Evolutionary conservation across 2,329 filamentous ascomycete species (phyloP).

Genomic region (Dactylella cylindrospora): DNA sequence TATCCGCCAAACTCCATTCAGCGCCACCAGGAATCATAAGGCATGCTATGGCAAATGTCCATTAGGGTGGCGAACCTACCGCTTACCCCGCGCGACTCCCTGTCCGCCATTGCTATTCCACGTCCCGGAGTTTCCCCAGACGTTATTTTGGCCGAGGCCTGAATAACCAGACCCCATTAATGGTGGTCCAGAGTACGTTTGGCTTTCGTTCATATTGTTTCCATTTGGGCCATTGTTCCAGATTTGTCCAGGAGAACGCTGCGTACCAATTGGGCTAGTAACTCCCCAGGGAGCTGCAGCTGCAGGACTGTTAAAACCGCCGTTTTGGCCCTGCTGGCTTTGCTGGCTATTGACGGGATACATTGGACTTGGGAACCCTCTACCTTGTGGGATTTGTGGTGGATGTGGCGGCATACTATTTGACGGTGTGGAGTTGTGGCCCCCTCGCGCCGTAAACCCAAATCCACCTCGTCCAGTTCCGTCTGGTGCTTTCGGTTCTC

Average conservation of each 20-base stretch:
- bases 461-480: slow-evolving; percentile 36
- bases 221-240: slow-evolving; percentile 29
- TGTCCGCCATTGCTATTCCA: slow-evolving; percentile 21
- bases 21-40: slow-evolving; percentile 31
- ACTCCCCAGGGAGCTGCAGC: slow-evolving; percentile 39
- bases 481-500: slow-evolving; percentile 36
- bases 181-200: slow-evolving; percentile 10
- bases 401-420: slow-evolving; percentile 14
- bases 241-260: slow-evolving; percentile 29
- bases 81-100: slow-evolving; percentile 28
- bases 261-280: slow-evolving; percentile 22
- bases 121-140: slow-evolving; percentile 30
- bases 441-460: slow-evolving; percentile 27
- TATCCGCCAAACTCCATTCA: no score
- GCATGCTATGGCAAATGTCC: slow-evolving; percentile 12
- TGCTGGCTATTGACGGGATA: slow-evolving; percentile 22
- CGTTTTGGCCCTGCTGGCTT: slow-evolving; percentile 17
- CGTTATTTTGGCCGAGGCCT: slow-evolving; percentile 36
- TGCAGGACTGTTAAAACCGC: slow-evolving; percentile 39
- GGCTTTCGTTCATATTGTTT: slow-evolving; percentile 17
- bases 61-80: slow-evolving; percentile 8
- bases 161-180: slow-evolving; percentile 21
- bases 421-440: not conserved
- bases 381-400: slow-evolving; percentile 15
- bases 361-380: slow-evolving; percentile 25